Base-by-base conservation (phyloP, 1,284 basidiomycete genomes). In the Puccinia triticina region DNA sequence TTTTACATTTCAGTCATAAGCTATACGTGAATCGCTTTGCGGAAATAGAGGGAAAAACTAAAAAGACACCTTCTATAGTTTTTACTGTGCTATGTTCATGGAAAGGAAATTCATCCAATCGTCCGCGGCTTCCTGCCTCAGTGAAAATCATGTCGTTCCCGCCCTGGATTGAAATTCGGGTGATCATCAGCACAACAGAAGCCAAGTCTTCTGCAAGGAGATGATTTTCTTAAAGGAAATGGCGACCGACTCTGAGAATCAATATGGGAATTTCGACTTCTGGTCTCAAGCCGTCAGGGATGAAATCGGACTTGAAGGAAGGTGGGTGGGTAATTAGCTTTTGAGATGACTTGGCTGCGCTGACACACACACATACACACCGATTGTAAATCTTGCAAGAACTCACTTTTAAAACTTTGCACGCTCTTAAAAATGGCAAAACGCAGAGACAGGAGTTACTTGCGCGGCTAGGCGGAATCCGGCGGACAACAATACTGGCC, bases 401-500 rank as follows among this genome's bases (percentile, higher is more conserved):
- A 18, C 12, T 40, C 8, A 71, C 69, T 26, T 71, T 46, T n/a
- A n/a, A 46, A 29, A 32, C 29, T 50, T 71, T 4, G 40, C 69
- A 71, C 14, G 69, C 77, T n/a, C 34, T 37, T 3, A 71, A 40
- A n/a, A 69, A 79, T 14, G 77, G 77, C 64, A 43, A 69, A 53
- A 55, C 16, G 37, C 32, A 46, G 29, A 79, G 26, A 34, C 29
- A 37, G n/a, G 50, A 69, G 18, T 69, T 64, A n/a, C 32, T 12
- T 4, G 67, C 14, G 4, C 61, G 66, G 32, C 34, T 72, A 37
- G 78, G 78, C 29, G 78, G 69, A 34, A n/a, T 61, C 5, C 78
- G 48, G 18, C 78, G 78, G 7, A 81, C n/a, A 26, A 73, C 46
- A 26, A 74, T 50, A 14, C 69, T 50, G 23, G 78, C 78, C 53